A percentile compares a stretch with the other conserved stretches of the same genome.
These are phyloP conservation scores for Aspergillus ibericus DNA, from an alignment of 2,329 filamentous ascomycete species.

Conservation along the genomic window DNA sequence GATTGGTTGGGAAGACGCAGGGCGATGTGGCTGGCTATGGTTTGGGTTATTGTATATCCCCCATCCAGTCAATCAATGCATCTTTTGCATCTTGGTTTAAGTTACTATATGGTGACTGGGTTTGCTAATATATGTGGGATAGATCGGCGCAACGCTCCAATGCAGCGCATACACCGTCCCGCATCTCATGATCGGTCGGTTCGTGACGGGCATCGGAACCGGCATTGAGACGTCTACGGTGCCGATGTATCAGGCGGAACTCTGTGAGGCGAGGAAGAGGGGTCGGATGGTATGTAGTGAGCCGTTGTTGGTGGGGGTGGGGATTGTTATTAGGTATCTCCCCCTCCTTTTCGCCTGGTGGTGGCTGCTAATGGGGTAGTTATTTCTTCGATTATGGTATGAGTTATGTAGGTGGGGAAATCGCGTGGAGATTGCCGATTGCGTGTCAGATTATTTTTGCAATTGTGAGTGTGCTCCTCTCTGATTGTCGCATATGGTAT, in stretches of 20 bases:
- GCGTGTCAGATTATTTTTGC: conserved; percentile 50
- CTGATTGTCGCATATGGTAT: conserved; percentile 1
- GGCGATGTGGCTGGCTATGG: conserved; percentile 38
- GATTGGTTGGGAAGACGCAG: conserved; percentile 32
- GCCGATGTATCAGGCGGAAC: conserved; percentile 47
- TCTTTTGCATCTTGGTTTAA: too few species aligned
- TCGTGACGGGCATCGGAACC: conserved; percentile 53
- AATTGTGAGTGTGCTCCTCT: conserved; percentile 42
- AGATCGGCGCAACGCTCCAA: conserved; percentile 38
- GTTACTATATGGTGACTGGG: neutral
- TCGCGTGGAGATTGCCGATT: conserved; percentile 51
- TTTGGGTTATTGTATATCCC: conserved; percentile 30
- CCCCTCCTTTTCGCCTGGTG: neutral
- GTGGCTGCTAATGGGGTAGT: neutral
- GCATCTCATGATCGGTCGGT: conserved; percentile 46
- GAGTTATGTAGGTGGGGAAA: conserved; percentile 39
- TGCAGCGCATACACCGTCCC: conserved; percentile 31
- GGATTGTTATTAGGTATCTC: conserved; percentile 34
- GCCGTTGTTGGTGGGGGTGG: conserved; percentile 39
- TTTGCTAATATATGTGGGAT: neutral
- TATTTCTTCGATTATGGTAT: conserved; percentile 37
- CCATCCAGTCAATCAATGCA: too few species aligned
- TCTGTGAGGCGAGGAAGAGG: conserved; percentile 43
- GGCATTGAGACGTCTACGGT: conserved; percentile 46
- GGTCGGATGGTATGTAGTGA: conserved; percentile 46